A percentile compares a stretch with the other conserved stretches of the same genome.
These are phyloP conservation scores for Penicillium sp. DNA, from an alignment of 2,329 filamentous ascomycete species.

Conservation along the genomic window DNA sequence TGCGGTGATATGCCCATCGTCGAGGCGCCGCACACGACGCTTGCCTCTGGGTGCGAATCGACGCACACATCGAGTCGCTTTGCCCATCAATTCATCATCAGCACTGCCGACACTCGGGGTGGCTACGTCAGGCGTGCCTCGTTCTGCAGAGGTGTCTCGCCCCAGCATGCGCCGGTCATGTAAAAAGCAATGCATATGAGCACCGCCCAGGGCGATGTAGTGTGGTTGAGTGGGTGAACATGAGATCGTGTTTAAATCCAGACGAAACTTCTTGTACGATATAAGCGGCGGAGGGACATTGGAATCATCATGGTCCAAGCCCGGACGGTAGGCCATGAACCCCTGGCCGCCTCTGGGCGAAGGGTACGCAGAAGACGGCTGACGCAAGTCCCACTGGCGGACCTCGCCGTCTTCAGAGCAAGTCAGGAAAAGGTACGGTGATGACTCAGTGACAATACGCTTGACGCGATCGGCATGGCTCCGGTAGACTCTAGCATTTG, in stretches of 20 bases:
- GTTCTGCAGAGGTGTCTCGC: constrained; percentile 55
- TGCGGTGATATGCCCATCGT: constrained; percentile 65
- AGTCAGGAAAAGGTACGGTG: constrained; percentile 65
- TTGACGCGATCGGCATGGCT: constrained; percentile 66
- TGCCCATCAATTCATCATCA: constrained; percentile 55
- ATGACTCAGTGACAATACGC: constrained; percentile 67
- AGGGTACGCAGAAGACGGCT: constrained; percentile 64
- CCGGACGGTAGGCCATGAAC: constrained; percentile 42
- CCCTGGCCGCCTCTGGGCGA: constrained; percentile 47
- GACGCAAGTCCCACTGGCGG: constrained; percentile 65
- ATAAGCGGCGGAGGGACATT: constrained; percentile 63
- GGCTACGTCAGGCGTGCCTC: constrained; percentile 44
- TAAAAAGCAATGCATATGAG: constrained; percentile 66
- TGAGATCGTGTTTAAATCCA: constrained; percentile 67
- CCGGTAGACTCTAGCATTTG: constrained; percentile 61
- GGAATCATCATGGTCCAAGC: constrained; percentile 46
- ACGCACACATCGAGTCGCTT: constrained; percentile 64
- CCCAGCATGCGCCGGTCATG: constrained; percentile 68
- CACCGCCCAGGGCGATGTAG: constrained; percentile 68
- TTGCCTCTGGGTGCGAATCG: constrained; percentile 65
- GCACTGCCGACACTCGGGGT: constrained; percentile 44
- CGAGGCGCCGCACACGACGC: constrained; percentile 43
- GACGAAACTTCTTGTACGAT: constrained; percentile 61
- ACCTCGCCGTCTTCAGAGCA: constrained; percentile 70
- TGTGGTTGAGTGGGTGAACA: constrained; percentile 66